Percentiles rank a stretch among this genome's conserved stretches.
These are phyloP conservation scores for Crithidia brevicula DNA, from an alignment of 208 protist genomes.

Conservation along the genomic window DNA sequence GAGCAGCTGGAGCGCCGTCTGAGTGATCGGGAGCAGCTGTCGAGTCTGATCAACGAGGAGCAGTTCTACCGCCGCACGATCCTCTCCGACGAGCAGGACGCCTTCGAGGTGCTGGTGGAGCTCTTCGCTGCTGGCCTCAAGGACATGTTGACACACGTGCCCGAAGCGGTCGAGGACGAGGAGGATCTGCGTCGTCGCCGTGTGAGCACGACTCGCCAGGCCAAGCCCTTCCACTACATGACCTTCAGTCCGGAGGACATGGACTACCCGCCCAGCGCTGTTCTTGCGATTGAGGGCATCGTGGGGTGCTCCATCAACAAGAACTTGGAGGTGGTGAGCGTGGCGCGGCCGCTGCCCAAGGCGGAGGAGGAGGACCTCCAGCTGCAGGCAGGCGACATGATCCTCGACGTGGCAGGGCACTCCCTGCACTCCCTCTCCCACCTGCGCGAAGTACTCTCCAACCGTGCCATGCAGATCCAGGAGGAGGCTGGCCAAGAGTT, in stretches of 20 bases:
- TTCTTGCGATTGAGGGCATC: conserved; percentile 80
- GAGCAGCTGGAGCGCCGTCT: conserved; percentile 64
- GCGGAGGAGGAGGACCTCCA: conserved; percentile 70
- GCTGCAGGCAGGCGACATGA: conserved; percentile 90
- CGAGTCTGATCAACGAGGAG: conserved; percentile 56
- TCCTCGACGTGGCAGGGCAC: conserved; percentile 82
- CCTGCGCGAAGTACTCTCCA: conserved; percentile 81
- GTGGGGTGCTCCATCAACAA: conserved; percentile 87
- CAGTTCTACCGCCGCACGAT: conserved; percentile 73
- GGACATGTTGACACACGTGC: conserved; percentile 40
- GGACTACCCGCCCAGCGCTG: conserved; percentile 78
- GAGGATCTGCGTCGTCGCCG: conserved; percentile 52
- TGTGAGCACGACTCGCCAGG: conserved; percentile 46
- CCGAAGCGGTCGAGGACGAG: conserved; percentile 34
- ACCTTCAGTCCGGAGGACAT: conserved; percentile 86
- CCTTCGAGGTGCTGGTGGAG: conserved; percentile 67
- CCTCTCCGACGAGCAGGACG: conserved; percentile 73
- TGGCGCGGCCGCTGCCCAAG: conserved; percentile 70
- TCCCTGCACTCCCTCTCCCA: conserved; percentile 87
- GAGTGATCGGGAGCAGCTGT: conserved; percentile 50
- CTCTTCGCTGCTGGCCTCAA: conserved; percentile 55
- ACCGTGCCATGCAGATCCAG: conserved; percentile 83
- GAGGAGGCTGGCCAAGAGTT: conserved; percentile 82
- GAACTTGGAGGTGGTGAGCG: conserved; percentile 86
- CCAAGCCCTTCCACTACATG: conserved; percentile 90